Evolutionary conservation across 1,284 basidiomycete species (phyloP).

Genomic region (Tilletia setariae): DNA sequence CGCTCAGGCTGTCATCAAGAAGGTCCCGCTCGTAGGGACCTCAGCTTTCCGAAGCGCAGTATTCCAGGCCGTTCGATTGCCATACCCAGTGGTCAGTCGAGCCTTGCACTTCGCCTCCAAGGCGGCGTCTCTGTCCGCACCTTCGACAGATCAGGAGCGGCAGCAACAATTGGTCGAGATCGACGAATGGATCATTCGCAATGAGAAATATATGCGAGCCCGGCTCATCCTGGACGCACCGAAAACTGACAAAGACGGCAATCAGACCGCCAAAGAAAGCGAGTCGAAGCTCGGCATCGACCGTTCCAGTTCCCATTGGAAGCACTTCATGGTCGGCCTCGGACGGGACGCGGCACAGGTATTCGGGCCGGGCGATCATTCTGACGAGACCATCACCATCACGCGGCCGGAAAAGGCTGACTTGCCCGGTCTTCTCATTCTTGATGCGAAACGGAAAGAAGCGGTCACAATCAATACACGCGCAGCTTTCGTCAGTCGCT

Average conservation of each 20-base stretch:
- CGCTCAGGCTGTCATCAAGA: background rate
- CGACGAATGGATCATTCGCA: conserved; percentile 12
- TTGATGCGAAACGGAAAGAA: conserved; percentile 15
- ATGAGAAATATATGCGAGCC: conserved; percentile 20
- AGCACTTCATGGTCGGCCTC: conserved; percentile 18
- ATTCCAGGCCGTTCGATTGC: conserved; percentile 3
- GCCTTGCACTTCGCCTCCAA: background rate
- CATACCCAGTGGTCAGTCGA: background rate
- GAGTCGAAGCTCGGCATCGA: background rate
- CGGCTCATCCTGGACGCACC: conserved; percentile 14
- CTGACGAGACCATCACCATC: conserved; percentile 1
- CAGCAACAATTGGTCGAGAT: background rate
- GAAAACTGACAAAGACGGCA: background rate
- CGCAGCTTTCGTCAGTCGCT: background rate
- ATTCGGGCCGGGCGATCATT: background rate
- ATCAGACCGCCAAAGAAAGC: background rate
- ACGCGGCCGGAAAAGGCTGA: conserved; percentile 15
- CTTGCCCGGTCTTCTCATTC: conserved; percentile 7
- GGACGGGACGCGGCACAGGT: background rate
- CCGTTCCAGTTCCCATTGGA: conserved; percentile 7
- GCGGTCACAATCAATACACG: conserved; percentile 1
- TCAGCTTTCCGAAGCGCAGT: background rate
- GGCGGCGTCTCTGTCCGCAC: background rate
- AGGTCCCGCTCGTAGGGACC: background rate
- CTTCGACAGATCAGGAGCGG: background rate